Percentiles rank a stretch among this genome's conserved stretches.
phyloP scores from a whole-genome alignment of 768 basidiomycete genomes.

The Galerina sulciceps region DNA sequence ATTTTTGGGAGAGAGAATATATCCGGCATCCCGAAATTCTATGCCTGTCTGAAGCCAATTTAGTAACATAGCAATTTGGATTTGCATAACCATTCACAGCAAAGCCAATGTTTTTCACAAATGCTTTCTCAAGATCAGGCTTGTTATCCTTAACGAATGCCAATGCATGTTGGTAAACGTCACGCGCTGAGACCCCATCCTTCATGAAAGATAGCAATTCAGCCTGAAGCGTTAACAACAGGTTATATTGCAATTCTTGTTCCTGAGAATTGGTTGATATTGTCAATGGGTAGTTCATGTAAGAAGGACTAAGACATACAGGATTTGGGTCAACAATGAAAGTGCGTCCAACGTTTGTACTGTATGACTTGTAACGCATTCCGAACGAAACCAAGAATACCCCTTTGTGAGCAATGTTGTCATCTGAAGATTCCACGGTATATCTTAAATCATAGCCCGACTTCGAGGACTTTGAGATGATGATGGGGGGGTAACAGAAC shows the following conservation, averaged over 20 bases:
- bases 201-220: slow-evolving; percentile 79
- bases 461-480: slow-evolving; percentile 87
- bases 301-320: slow-evolving; percentile 39
- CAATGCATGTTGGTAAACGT: slow-evolving; percentile 80
- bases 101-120: slow-evolving; percentile 90
- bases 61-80: background rate
- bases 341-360: slow-evolving; percentile 89
- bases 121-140: slow-evolving; percentile 80
- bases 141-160: slow-evolving; percentile 75
- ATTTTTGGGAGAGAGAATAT: slow-evolving; percentile 84
- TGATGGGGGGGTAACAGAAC: slow-evolving; percentile 94
- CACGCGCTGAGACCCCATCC: slow-evolving; percentile 75
- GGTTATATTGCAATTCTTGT: slow-evolving; percentile 87
- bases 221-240: slow-evolving; percentile 77
- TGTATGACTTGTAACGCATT: slow-evolving; percentile 91
- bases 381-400: slow-evolving; percentile 89
- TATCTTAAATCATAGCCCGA: slow-evolving; percentile 88
- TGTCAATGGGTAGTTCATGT: slow-evolving; percentile 3
- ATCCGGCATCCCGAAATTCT: slow-evolving; percentile 91
- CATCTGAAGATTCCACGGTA: slow-evolving; percentile 83
- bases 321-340: slow-evolving; percentile 95
- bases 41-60: slow-evolving; percentile 75
- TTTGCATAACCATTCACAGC: slow-evolving; percentile 57
- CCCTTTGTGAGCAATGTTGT: slow-evolving; percentile 84
- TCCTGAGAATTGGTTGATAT: slow-evolving; percentile 50